Conservation (phyloP, 2,329 filamentous ascomycete species). For the Ophiocordyceps camponoti-rufipedis region DNA sequence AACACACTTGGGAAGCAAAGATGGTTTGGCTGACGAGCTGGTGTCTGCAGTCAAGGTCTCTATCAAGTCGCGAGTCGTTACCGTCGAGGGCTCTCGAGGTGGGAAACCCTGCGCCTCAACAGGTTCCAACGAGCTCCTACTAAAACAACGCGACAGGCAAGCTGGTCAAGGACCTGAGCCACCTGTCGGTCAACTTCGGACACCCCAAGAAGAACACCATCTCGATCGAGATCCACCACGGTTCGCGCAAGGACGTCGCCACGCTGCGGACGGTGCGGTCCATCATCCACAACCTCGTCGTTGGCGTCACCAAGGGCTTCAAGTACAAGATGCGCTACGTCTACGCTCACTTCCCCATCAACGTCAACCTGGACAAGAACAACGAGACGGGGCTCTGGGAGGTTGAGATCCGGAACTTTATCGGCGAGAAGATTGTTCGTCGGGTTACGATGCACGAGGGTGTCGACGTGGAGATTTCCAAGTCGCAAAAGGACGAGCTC, state of each 20-base stretch:
- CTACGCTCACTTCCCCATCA: conserved; percentile 99
- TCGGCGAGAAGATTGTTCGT: conserved; percentile 98
- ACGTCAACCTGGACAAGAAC: conserved; percentile 98
- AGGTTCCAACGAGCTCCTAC: too few relatives aligned
- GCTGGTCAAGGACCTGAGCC: conserved; percentile 90
- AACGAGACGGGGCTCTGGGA: conserved; percentile 69
- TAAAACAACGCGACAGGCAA: conserved; percentile 40
- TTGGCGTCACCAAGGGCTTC: conserved; percentile 97
- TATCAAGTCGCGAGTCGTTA: conserved; percentile 94
- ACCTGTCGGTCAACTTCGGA: conserved; percentile 91
- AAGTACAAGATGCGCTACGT: conserved; percentile 99
- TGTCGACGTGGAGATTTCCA: conserved; percentile 78
- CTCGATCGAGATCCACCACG: conserved; percentile 97
- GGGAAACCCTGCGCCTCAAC: conserved; percentile 15
- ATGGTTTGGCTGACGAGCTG: conserved; percentile 12
- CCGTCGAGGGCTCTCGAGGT: conserved; percentile 92
- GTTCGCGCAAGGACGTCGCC: conserved; percentile 91
- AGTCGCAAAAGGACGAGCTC: conserved; percentile 95
- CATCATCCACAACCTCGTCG: conserved; percentile 96
- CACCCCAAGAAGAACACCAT: conserved; percentile 71
- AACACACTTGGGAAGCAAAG: not conserved
- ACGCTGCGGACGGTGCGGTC: conserved; percentile 96
- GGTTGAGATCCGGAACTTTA: conserved; percentile 99
- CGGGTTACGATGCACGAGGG: conserved; percentile 74
- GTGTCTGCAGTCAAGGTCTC: conserved; percentile 66